Conservation (phyloP, 805 yeast genomes). For the Lipomyces orientalis region DNA sequence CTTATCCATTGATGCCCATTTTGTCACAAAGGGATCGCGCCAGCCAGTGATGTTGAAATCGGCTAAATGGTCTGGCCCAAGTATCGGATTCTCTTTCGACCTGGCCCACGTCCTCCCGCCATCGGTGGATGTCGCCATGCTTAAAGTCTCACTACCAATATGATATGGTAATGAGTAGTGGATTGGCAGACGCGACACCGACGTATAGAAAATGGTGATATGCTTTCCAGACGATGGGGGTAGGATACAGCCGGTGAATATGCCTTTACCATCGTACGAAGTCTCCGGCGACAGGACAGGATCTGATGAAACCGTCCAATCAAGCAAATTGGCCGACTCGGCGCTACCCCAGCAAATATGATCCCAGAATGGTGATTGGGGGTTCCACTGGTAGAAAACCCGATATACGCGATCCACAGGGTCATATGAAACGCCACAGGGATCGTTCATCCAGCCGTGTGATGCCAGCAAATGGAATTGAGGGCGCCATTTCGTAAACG, state of each 20-base stretch:
- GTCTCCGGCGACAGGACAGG: constrained; percentile 4
- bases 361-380: constrained; percentile 10
- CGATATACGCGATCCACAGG: constrained; percentile 2
- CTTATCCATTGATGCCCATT: constrained; percentile 6
- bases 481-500: constrained; percentile 15
- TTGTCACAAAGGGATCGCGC: constrained; percentile 15
- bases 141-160: constrained; percentile 13
- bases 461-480: constrained; percentile 11
- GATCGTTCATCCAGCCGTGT: constrained; percentile 19
- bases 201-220: constrained; percentile 4
- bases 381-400: constrained; percentile 14
- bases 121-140: constrained; percentile 10
- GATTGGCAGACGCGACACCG: constrained; percentile 12
- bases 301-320: constrained; percentile 1
- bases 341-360: constrained; percentile 15
- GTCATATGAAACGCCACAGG: constrained; percentile 20
- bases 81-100: constrained; percentile 7
- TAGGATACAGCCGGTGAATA: constrained; percentile 9
- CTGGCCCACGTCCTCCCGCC: constrained; percentile 12
- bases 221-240: neutral
- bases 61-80: neutral
- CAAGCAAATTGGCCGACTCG: constrained; percentile 1
- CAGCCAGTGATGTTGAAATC: constrained; percentile 12
- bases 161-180: constrained; percentile 14
- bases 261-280: constrained; percentile 10